Base-by-base conservation (phyloP, 2,329 filamentous ascomycete genomes). In the Cercospora sp. region DNA sequence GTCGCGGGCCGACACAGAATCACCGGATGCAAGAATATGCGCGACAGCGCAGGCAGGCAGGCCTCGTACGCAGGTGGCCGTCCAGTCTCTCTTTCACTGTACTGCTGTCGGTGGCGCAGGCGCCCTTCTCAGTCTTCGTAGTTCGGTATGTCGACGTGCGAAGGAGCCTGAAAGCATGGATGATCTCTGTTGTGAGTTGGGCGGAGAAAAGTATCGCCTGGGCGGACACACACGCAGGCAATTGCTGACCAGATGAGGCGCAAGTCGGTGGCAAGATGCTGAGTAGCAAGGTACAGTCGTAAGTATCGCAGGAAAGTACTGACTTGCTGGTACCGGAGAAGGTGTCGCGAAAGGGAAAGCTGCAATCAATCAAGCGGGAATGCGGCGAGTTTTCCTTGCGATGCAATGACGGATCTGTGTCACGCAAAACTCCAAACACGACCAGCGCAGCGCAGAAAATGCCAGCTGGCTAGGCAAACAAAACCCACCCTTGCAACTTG, bases 101-200 rank as follows among this genome's bases (percentile, higher is more conserved):
- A 58, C 53, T 58, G 53, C 53, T 58, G 53, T 5, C 12, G 5
- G 28, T 30, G 16, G 45, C 23, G 60, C 26, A 33, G 18, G 45
- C 26, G 33, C 48, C n/a, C 63, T 40, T 36, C 63, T 8, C 13
- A 65, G 55, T 65, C 63, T 65, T 26, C 63, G 63, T 18, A 65
- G 26, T 59, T 65, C 63, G 45, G 63, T 65, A 33, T 65, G 55
- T 26, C 53, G 53, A 48, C 53, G 63, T 28, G 31, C 61, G n/a
- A 20, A 63, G 23, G 45, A 62, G 42, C 36, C 18, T 33, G 42
- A n/a, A 63, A 63, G 31, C 61, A 63, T 63, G 61, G 61, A 63
- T 63, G 61, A 63, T 48, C 12, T 18, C 61, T 63, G 45, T 55
- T 1, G 42, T 23, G 60, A 45, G n/a, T 53, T 2, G 42, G 30